Evolutionary conservation across 805 yeast species (phyloP).

Genomic region (Yarrowia osloensis): DNA sequence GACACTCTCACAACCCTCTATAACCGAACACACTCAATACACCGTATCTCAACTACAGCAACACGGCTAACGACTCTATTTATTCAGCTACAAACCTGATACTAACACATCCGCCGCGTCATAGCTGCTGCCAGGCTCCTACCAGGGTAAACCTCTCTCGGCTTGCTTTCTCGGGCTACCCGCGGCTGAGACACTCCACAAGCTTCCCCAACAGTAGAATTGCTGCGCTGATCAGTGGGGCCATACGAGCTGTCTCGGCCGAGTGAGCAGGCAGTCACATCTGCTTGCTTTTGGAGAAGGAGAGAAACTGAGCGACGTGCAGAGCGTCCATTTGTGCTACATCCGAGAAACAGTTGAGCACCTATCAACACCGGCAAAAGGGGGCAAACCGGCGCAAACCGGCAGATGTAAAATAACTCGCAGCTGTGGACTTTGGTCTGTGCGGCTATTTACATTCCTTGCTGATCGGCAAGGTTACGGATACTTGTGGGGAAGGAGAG

Average conservation of each 20-base stretch:
- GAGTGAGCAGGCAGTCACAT: too few species aligned
- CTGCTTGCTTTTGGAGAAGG: neutral
- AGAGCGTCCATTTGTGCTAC: too few species aligned
- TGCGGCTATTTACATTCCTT: conserved; percentile 14
- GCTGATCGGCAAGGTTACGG: conserved; percentile 10
- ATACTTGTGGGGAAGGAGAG: conserved; percentile 2
- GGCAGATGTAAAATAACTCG: neutral
- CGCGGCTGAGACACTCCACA: conserved; percentile 9
- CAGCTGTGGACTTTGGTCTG: too few species aligned
- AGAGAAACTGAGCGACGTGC: too few species aligned
- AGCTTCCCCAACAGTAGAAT: conserved; percentile 2
- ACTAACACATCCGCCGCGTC: neutral
- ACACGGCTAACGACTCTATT: too few species aligned
- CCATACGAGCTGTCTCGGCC: conserved; percentile 9
- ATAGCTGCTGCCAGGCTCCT: neutral
- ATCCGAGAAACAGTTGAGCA: neutral
- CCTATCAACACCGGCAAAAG: too few species aligned
- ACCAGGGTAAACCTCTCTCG: neutral
- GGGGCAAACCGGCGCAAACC: too few species aligned
- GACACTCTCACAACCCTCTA: too few species aligned
- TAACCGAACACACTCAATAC: too few species aligned
- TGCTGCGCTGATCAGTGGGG: conserved; percentile 3
- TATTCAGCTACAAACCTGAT: neutral
- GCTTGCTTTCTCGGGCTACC: neutral
- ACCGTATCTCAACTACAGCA: too few species aligned